phyloP scores from a whole-genome alignment of 2,329 filamentous ascomycete genomes.

The Trichophyton schoenleinii region DNA sequence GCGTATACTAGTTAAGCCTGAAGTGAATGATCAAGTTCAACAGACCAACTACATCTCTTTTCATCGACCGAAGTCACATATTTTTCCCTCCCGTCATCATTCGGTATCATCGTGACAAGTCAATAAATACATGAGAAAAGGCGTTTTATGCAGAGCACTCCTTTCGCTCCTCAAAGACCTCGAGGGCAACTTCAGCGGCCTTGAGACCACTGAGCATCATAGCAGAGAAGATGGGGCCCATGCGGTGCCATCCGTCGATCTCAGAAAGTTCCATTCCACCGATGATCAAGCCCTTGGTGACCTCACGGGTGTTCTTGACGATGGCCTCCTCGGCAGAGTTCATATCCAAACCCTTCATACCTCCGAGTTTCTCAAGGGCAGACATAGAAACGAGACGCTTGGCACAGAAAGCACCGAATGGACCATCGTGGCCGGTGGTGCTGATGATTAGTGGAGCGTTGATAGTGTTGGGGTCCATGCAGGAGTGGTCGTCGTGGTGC shows the following conservation, averaged over 20 bases:
- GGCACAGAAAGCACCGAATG: slow-evolving; percentile 80
- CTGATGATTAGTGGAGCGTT: slow-evolving; percentile 80
- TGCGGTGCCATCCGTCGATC: slow-evolving; percentile 80
- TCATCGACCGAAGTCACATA: neutral
- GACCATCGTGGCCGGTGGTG: slow-evolving; percentile 82
- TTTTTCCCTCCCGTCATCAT: neutral
- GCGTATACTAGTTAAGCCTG: neutral
- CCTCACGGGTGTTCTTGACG: slow-evolving; percentile 79
- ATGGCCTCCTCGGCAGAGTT: slow-evolving; percentile 83
- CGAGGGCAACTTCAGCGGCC: slow-evolving; percentile 71
- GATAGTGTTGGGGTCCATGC: slow-evolving; percentile 97
- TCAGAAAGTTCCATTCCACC: slow-evolving; percentile 90
- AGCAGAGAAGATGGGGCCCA: slow-evolving; percentile 80
- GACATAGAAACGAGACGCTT: slow-evolving; percentile 87
- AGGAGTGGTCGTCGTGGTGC: slow-evolving; percentile 79
- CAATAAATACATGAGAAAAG: neutral
- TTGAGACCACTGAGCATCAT: slow-evolving; percentile 83
- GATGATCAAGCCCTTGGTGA: slow-evolving; percentile 79
- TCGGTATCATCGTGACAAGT: neutral
- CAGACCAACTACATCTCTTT: neutral
- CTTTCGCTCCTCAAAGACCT: slow-evolving; percentile 58
- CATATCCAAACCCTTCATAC: slow-evolving; percentile 92
- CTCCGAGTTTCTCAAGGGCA: slow-evolving; percentile 67
- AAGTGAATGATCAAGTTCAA: neutral
- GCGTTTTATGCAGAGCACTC: slow-evolving; percentile 47